Conservation (phyloP, 257 asterid species). For the Ilex aquifolium region DNA sequence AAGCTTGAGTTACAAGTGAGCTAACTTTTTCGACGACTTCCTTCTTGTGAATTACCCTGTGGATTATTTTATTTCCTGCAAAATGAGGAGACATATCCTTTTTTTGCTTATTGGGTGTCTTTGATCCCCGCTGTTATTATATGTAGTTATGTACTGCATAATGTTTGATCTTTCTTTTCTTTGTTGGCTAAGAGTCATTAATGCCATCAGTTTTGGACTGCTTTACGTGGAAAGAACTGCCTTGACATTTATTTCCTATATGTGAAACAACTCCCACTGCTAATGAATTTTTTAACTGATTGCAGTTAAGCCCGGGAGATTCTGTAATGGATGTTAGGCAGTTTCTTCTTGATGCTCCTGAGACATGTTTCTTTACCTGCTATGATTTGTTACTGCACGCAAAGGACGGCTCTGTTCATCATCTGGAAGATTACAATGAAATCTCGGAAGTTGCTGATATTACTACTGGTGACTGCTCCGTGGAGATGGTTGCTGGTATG, state of each 20-base stretch:
- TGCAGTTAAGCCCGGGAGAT: constrained; percentile 98
- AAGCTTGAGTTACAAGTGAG: constrained; percentile 89
- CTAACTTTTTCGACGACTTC: background rate
- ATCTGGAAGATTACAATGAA: constrained; percentile 87
- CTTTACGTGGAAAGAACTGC: no score
- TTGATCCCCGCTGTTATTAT: constrained; percentile 5
- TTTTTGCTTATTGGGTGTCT: background rate
- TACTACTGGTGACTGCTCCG: constrained; percentile 66
- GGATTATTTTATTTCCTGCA: background rate
- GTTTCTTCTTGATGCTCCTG: constrained; percentile 96
- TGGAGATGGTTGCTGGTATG: constrained; percentile 95
- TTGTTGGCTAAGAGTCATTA: background rate
- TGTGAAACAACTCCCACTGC: no score
- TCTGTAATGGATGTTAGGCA: constrained; percentile 96
- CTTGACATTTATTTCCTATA: no score
- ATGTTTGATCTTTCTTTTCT: background rate
- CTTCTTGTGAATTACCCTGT: background rate
- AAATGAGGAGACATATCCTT: background rate
- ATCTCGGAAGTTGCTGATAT: constrained; percentile 94
- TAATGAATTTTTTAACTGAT: constrained; percentile 18
- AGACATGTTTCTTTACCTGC: constrained; percentile 88
- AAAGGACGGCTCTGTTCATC: constrained; percentile 72
- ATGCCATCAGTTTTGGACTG: no score
- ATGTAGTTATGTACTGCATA: constrained; percentile 3
- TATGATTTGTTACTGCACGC: constrained; percentile 77